Evolutionary conservation across 1,284 basidiomycete species (phyloP).

Genomic region (Amylostereum areolatum): DNA sequence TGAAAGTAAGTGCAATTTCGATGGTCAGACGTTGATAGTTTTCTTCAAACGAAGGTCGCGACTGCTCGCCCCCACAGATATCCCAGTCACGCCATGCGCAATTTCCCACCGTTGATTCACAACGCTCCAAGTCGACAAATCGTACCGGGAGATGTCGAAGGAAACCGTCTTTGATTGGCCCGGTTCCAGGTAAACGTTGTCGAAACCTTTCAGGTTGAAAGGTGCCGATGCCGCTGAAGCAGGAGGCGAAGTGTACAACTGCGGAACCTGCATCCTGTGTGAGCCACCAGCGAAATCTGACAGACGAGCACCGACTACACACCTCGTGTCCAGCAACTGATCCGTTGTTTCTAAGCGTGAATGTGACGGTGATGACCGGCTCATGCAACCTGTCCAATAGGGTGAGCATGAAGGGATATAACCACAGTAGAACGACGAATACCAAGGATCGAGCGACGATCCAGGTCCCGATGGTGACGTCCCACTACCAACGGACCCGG

Average conservation of each 20-base stretch:
- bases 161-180: conserved; percentile 35
- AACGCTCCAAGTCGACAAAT: conserved; percentile 40
- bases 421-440: conserved; percentile 6
- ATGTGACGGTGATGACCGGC: conserved; percentile 37
- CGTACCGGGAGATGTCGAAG: conserved; percentile 34
- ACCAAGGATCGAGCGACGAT: conserved; percentile 43
- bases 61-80: conserved; percentile 50
- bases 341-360: conserved; percentile 41
- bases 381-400: conserved; percentile 47
- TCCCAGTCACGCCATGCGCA: conserved; percentile 34
- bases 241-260: conserved; percentile 44
- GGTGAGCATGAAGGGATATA: no score
- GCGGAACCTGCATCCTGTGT: conserved; percentile 32
- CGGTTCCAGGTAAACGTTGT: conserved; percentile 35
- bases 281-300: background rate
- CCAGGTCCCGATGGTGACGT: conserved; percentile 34
- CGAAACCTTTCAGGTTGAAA: conserved; percentile 43
- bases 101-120: conserved; percentile 38
- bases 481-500: conserved; percentile 31
- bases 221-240: conserved; percentile 37
- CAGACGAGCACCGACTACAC: conserved; percentile 1
- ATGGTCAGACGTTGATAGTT: no score
- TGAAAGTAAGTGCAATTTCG: no score
- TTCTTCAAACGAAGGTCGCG: conserved; percentile 40
- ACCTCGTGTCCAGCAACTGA: conserved; percentile 43